Evolutionary conservation across 768 basidiomycete species (phyloP).

Genomic region (Tulasnella sp.): DNA sequence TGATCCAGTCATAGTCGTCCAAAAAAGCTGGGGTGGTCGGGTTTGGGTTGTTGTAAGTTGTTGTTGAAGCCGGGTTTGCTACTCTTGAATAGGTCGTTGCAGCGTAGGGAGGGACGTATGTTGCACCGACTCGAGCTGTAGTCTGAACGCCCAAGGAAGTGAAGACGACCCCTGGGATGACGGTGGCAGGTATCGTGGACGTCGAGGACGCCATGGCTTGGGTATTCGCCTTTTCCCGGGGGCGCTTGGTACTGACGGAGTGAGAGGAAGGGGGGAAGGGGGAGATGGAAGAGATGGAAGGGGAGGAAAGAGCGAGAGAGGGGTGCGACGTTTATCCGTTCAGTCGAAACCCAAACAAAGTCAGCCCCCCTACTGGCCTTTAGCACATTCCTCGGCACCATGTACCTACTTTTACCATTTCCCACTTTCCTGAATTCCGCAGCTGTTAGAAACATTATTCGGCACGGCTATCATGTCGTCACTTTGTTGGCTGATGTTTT

Average conservation of each 20-base stretch:
- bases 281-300: background rate
- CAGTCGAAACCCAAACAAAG: background rate
- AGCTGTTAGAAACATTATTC: background rate
- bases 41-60: conserved; percentile 27
- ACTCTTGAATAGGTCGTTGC: conserved; percentile 5
- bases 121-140: conserved; percentile 19
- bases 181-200: background rate
- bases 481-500: background rate
- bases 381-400: background rate
- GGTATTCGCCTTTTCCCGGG: background rate
- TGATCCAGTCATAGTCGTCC: conserved; percentile 46
- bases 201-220: background rate
- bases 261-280: background rate
- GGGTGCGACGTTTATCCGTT: background rate
- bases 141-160: background rate
- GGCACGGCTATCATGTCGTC: background rate
- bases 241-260: background rate
- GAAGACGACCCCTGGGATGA: conserved; percentile 3
- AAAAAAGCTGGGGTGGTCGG: conserved; percentile 40
- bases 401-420: background rate
- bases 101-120: conserved; percentile 24
- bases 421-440: background rate
- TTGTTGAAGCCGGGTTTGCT: conserved; percentile 19
- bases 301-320: background rate
- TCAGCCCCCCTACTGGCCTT: background rate